Conservation (phyloP, 164 flowering plant genomes). For the Kingdonia uniflora region DNA sequence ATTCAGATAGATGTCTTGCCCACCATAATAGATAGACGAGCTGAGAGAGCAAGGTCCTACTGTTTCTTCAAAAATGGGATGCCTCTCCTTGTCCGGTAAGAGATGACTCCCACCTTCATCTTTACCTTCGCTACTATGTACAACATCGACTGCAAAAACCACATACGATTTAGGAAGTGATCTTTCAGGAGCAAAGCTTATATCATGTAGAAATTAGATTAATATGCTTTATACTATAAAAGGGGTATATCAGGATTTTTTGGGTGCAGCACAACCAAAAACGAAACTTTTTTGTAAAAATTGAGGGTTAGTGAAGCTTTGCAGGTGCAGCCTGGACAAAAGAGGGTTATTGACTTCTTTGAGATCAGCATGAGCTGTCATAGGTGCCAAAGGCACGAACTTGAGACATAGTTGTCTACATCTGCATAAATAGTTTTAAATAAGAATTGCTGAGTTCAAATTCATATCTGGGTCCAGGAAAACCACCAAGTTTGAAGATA, state of each 20-base stretch:
- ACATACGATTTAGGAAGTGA: not conserved
- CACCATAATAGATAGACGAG: conserved; percentile 79
- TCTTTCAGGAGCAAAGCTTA: not conserved
- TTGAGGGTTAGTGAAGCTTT: too few species aligned
- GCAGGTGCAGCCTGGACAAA: not conserved
- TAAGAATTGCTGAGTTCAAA: too few species aligned
- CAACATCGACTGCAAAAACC: conserved; percentile 11
- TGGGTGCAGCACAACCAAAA: not conserved
- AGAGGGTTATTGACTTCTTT: not conserved
- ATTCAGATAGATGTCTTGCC: too few species aligned
- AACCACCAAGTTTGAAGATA: too few species aligned
- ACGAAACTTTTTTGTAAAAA: not conserved
- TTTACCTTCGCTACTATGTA: too few species aligned
- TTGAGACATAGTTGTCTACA: too few species aligned
- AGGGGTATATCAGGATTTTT: too few species aligned
- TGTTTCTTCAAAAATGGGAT: conserved; percentile 23
- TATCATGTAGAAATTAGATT: too few species aligned
- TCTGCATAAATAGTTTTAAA: too few species aligned
- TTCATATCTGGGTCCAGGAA: too few species aligned
- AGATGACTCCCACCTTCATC: conserved; percentile 15
- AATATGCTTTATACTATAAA: too few species aligned
- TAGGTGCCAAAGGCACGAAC: not conserved
- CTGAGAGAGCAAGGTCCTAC: conserved; percentile 54
- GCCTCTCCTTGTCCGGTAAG: conserved; percentile 10
- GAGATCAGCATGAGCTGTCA: not conserved